phyloP scores from a whole-genome alignment of 257 asterid genomes.

The Fraxinus excelsior region DNA sequence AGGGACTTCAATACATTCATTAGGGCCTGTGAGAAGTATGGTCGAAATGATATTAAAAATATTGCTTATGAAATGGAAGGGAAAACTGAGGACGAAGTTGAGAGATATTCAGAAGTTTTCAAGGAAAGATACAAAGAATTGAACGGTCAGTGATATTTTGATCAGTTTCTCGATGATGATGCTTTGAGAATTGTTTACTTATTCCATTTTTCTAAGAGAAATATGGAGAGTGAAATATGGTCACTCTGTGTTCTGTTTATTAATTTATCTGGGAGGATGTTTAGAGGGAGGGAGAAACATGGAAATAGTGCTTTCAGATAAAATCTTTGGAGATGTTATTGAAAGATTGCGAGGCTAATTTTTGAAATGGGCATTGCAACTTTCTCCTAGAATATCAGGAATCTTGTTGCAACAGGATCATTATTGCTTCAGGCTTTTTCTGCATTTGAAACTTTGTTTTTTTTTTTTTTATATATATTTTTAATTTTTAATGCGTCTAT shows the following conservation, averaged over 20 bases:
- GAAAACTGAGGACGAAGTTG: slow-evolving; percentile 90
- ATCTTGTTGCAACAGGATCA: background rate
- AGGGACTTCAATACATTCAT: slow-evolving; percentile 91
- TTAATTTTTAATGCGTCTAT: slow-evolving; percentile 9
- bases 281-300: background rate
- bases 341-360: background rate
- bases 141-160: slow-evolving; percentile 54
- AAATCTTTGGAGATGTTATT: slow-evolving; percentile 1
- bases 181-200: background rate
- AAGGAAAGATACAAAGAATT: slow-evolving; percentile 94
- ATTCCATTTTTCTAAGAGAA: background rate
- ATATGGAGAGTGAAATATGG: background rate
- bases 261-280: background rate
- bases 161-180: background rate
- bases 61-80: slow-evolving; percentile 99
- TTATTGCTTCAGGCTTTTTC: background rate
- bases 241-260: background rate
- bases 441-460: background rate
- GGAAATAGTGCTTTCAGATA: background rate
- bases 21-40: slow-evolving; percentile 97
- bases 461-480: too few relatives aligned
- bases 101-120: slow-evolving; percentile 85
- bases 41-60: slow-evolving; percentile 74
- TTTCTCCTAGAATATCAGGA: background rate
- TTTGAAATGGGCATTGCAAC: background rate